These are phyloP conservation scores for Verticillium zaregamsianum DNA, from an alignment of 2,329 filamentous ascomycete genomes.

Conservation along the genomic window DNA sequence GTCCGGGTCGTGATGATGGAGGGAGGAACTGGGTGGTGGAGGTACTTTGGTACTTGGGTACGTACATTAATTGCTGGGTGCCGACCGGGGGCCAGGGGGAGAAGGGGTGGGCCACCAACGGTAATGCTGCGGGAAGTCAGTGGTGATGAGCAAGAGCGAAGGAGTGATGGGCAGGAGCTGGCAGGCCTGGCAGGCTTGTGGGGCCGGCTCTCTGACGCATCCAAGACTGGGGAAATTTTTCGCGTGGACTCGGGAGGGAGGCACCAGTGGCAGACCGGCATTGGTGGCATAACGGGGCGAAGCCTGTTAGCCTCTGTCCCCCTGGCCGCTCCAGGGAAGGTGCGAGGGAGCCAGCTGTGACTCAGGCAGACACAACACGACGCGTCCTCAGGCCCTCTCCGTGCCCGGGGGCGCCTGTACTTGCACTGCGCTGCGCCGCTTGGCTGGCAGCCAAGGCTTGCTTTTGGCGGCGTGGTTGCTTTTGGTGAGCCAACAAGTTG, in stretches of 20 bases:
- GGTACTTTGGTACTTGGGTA: background rate
- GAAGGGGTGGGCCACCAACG: constrained; percentile 1
- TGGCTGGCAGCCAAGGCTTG: background rate
- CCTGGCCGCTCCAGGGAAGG: background rate
- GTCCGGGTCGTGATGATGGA: background rate
- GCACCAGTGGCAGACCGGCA: background rate
- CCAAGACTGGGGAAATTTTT: constrained; percentile 7
- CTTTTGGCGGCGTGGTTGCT: background rate
- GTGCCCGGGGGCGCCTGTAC: background rate
- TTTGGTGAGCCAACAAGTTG: background rate
- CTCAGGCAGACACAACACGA: background rate
- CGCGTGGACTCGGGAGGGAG: constrained; percentile 12
- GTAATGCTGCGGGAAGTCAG: background rate
- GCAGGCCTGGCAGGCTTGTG: constrained; percentile 1
- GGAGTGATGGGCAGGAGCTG: background rate
- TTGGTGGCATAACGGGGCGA: background rate
- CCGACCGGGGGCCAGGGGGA: background rate
- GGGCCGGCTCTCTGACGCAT: constrained; percentile 1
- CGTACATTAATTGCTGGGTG: background rate
- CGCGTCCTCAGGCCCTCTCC: background rate
- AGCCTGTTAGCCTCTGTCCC: background rate
- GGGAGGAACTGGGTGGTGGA: background rate
- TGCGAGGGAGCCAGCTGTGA: background rate
- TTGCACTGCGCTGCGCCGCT: background rate
- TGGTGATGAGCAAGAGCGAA: background rate